These are phyloP conservation scores for Rhexocercosporidium sp. DNA, from an alignment of 2,329 filamentous ascomycete species.

Conservation along the genomic window DNA sequence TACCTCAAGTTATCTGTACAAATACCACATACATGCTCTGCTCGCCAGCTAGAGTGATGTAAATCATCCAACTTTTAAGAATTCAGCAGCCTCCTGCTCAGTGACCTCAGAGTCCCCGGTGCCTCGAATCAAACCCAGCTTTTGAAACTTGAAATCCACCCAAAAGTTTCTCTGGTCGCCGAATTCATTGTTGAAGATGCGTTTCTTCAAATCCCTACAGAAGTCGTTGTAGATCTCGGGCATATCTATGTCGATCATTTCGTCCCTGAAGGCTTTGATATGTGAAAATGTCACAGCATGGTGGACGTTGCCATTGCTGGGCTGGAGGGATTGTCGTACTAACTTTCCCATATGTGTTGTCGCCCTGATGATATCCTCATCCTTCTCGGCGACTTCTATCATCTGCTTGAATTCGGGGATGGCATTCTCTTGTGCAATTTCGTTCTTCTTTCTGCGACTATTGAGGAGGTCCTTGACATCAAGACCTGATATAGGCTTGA, in stretches of 20 bases:
- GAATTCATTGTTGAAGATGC: conserved; percentile 70
- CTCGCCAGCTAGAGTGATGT: neutral
- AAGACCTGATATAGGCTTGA: conserved; percentile 88
- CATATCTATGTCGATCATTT: conserved; percentile 76
- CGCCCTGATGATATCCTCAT: conserved; percentile 68
- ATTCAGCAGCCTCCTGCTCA: conserved; percentile 70
- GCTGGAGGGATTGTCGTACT: conserved; percentile 69
- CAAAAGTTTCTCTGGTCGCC: conserved; percentile 76
- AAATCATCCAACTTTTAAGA: conserved; percentile 6
- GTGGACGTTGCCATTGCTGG: conserved; percentile 75
- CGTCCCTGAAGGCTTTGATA: conserved; percentile 71
- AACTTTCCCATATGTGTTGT: conserved; percentile 77
- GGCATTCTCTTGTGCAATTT: conserved; percentile 72
- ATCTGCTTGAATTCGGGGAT: conserved; percentile 90
- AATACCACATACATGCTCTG: neutral
- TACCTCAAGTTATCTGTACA: neutral
- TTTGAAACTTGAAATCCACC: conserved; percentile 70
- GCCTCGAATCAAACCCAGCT: conserved; percentile 74
- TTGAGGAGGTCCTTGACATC: conserved; percentile 84
- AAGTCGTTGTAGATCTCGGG: conserved; percentile 79
- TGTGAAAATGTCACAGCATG: conserved; percentile 79
- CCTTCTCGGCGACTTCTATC: conserved; percentile 63
- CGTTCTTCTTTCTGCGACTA: conserved; percentile 53
- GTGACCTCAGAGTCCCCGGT: conserved; percentile 70
- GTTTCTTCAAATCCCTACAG: conserved; percentile 71